Evolutionary conservation across 306 rosid genomes (phyloP), one percentile per base, ranked within the genome.

Genomic region (Comarum palustre): DNA sequence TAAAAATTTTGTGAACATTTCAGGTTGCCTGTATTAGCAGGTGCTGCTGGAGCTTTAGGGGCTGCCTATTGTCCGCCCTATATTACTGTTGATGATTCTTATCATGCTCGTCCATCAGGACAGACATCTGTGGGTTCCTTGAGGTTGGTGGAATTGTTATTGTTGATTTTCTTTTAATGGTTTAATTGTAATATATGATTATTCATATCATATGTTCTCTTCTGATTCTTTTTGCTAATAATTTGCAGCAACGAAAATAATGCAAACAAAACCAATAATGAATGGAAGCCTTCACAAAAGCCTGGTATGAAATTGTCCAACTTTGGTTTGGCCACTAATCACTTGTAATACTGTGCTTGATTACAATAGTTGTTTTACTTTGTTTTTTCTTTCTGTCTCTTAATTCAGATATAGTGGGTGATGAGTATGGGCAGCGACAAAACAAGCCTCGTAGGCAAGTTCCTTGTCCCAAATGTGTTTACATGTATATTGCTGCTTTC

Each of bases 1-100:
- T 69, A 46, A 36, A 31, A 29, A 32, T 17, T 73, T 20, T 15
- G 9, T 64, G 59, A 39, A 42, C 19, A 77, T 58, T 73, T 78
- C 79, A 95, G 99, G 99, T 79, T 95, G 47, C 99, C 99, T 20
- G 90, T 91, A 45, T 84, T 95, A 84, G 94, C 99, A 8, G 97
- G 99, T 59, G 92, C 99, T 75, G 96, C 96, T 0, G 99, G 99
- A 79, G 95, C 93, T 38, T 73, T 92, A 66, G 97, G 97, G 63
- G 89, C 92, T 61, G 61, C 89, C 11, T 95, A 90, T 70, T 91
- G 96, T 68, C 73, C 98, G 47, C 95, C 99, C 24, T 94, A 91
- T 84, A 75, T 95, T 72, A 57, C 90, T 73, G 96, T 90, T 83
- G 99, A 95, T 24, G 88, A 92, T 75, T 80, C 93, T 77, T 87